Percentiles rank a stretch among this genome's conserved stretches.
These are phyloP conservation scores for Hyaloscypha hepaticicola DNA, from an alignment of 495 filamentous ascomycete genomes.

Conservation along the genomic window DNA sequence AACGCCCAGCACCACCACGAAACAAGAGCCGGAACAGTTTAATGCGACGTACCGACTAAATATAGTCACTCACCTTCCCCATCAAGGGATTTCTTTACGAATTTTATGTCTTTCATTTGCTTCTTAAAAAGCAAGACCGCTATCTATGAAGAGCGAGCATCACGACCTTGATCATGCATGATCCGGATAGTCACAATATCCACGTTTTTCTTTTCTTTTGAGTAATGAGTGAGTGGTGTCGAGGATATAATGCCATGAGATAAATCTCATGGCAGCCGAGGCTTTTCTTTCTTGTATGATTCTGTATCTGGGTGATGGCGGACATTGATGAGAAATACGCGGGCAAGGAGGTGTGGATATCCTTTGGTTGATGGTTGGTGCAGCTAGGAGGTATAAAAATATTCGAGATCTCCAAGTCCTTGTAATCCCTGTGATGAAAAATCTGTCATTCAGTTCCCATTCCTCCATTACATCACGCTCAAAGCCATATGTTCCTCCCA, in stretches of 20 bases:
- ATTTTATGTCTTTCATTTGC: conserved; percentile 19
- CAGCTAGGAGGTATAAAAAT: neutral
- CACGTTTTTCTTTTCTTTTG: conserved; percentile 4
- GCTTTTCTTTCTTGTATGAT: neutral
- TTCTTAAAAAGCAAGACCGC: conserved; percentile 15
- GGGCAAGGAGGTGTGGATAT: neutral
- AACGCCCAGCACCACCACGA: neutral
- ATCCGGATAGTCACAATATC: neutral
- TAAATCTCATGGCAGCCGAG: neutral
- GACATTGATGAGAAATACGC: neutral
- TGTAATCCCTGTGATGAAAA: neutral
- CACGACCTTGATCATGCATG: conserved; percentile 16
- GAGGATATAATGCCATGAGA: neutral
- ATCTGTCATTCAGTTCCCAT: neutral
- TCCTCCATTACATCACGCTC: neutral
- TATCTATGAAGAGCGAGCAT: conserved; percentile 14
- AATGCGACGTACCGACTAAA: conserved; percentile 24
- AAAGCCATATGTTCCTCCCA: neutral
- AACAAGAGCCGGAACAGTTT: conserved; percentile 22
- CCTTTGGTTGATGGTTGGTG: neutral
- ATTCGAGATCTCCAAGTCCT: neutral
- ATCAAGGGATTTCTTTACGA: conserved; percentile 18
- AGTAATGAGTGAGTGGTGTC: conserved; percentile 7
- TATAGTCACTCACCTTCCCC: neutral
- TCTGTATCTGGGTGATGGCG: neutral